A percentile compares a stretch with the other conserved stretches of the same genome.
Conservation (phyloP, 345 rosid genomes). For the Luvunga scandens region DNA sequence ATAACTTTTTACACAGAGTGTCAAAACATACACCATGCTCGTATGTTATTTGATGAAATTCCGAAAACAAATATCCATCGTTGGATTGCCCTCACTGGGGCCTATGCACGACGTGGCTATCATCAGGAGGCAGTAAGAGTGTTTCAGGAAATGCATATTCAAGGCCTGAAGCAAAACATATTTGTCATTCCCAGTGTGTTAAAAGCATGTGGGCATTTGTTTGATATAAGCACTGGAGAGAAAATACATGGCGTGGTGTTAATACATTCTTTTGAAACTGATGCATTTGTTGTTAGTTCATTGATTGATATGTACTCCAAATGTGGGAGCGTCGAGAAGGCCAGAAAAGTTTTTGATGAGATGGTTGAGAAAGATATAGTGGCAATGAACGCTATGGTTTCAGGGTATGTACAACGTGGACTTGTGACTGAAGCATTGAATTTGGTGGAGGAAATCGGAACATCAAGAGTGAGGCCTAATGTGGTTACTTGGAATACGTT, state of each 20-base stretch:
- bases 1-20: constrained; percentile 43
- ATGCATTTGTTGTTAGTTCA: constrained; percentile 55
- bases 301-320: constrained; percentile 84
- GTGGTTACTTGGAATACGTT: constrained; percentile 68
- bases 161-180: constrained; percentile 40
- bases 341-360: constrained; percentile 49
- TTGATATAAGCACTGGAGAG: constrained; percentile 47
- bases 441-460: constrained; percentile 47
- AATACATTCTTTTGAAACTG: constrained; percentile 45
- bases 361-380: constrained; percentile 57
- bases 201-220: constrained; percentile 60
- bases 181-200: constrained; percentile 74
- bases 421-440: constrained; percentile 41
- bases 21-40: constrained; percentile 40
- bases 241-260: constrained; percentile 52
- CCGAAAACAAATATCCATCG: constrained; percentile 40
- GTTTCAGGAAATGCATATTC: constrained; percentile 49
- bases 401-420: constrained; percentile 59
- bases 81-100: constrained; percentile 56
- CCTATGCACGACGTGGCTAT: constrained; percentile 54
- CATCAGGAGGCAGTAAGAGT: constrained; percentile 44
- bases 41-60: constrained; percentile 69
- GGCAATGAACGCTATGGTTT: constrained; percentile 66
- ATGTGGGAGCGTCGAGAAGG: constrained; percentile 44
- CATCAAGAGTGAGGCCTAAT: constrained; percentile 47